These are phyloP conservation scores for Fusarium luffae DNA, from an alignment of 2,329 filamentous ascomycete genomes.

Conservation along the genomic window DNA sequence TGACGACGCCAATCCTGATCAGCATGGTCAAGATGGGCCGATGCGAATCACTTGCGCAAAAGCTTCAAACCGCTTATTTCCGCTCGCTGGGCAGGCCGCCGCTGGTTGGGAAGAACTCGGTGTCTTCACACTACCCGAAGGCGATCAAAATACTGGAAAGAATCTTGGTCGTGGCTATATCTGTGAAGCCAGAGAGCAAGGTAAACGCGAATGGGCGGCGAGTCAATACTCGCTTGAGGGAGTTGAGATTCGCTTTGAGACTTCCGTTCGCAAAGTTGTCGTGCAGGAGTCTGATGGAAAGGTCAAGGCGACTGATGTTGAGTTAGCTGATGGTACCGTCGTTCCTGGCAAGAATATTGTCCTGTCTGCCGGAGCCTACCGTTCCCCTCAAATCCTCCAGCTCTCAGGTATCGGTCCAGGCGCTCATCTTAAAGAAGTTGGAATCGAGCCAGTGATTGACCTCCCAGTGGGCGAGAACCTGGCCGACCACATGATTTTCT, in stretches of 20 bases:
- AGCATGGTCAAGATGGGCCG: conserved; percentile 54
- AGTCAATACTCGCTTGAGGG: conserved; percentile 42
- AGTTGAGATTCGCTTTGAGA: conserved; percentile 42
- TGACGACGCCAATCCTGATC: conserved; percentile 45
- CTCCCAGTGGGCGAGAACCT: conserved; percentile 61
- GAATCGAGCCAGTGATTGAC: conserved; percentile 53
- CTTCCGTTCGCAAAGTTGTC: conserved; percentile 39
- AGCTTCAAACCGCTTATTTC: conserved; percentile 51
- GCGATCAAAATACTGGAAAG: conserved; percentile 45
- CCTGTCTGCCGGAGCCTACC: conserved; percentile 59
- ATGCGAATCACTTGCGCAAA: conserved; percentile 48
- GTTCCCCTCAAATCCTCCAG: conserved; percentile 60
- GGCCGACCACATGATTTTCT: conserved; percentile 44
- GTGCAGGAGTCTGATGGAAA: conserved; percentile 7
- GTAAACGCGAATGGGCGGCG: conserved; percentile 41
- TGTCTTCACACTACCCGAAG: conserved; percentile 41
- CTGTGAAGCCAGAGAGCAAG: conserved; percentile 43
- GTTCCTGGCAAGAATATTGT: conserved; percentile 54
- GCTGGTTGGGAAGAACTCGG: conserved; percentile 57
- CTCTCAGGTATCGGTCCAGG: conserved; percentile 59
- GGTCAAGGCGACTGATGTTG: conserved; percentile 43
- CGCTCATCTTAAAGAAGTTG: conserved; percentile 52
- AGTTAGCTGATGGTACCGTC: conserved; percentile 45
- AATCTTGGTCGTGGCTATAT: conserved; percentile 51
- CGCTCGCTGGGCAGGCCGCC: conserved; percentile 50